Conservation (phyloP, 2,329 filamentous ascomycete genomes). For the Exophiala calicioides region DNA sequence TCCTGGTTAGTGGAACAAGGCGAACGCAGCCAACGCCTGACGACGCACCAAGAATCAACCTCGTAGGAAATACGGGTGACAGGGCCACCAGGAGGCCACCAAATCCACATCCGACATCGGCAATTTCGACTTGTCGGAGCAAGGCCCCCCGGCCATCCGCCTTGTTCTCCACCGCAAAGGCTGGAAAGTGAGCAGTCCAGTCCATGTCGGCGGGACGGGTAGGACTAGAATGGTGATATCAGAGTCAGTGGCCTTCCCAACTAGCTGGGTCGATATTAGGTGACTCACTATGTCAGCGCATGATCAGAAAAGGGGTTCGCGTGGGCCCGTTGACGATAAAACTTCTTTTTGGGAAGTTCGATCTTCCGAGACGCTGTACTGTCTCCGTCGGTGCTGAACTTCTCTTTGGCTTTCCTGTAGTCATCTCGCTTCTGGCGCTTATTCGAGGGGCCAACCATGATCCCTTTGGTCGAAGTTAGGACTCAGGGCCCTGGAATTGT, state of each 20-base stretch:
- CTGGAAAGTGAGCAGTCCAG: constrained; percentile 82
- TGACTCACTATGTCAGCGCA: constrained; percentile 75
- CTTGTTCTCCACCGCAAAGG: constrained; percentile 58
- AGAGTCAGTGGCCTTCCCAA: not conserved
- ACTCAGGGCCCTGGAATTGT: not conserved
- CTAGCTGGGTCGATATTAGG: not conserved
- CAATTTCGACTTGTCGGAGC: constrained; percentile 77
- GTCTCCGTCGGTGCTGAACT: constrained; percentile 26
- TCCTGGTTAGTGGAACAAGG: constrained; percentile 3
- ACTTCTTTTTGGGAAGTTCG: constrained; percentile 85
- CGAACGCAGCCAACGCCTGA: not conserved
- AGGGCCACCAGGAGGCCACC: constrained; percentile 87
- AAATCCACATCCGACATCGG: constrained; percentile 96
- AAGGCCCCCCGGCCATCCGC: constrained; percentile 43
- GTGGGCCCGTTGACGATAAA: constrained; percentile 93
- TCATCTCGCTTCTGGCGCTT: constrained; percentile 68
- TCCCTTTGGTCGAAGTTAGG: not conserved
- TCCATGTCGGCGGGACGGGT: constrained; percentile 80
- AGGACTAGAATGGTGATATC: constrained; percentile 58
- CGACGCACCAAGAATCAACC: constrained; percentile 72
- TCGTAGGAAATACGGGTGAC: constrained; percentile 76
- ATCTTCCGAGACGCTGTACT: constrained; percentile 38
- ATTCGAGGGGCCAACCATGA: constrained; percentile 43
- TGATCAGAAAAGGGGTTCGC: constrained; percentile 99
- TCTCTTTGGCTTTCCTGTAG: constrained; percentile 57